Conservation (phyloP, 495 filamentous ascomycete genomes). For the Penicillium crystallinum region DNA sequence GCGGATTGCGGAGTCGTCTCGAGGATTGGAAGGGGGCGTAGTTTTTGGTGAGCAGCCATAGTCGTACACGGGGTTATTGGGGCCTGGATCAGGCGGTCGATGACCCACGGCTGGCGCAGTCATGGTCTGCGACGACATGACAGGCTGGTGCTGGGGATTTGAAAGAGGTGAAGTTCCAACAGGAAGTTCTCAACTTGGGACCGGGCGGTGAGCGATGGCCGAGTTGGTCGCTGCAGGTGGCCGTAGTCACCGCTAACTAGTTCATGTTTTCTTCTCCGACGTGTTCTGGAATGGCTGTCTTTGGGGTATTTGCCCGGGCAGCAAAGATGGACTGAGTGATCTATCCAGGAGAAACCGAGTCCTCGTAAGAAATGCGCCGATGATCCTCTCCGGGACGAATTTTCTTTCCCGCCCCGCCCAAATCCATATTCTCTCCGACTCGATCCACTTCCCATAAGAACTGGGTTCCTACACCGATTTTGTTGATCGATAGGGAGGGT, state of each 20-base stretch:
- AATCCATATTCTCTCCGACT: conserved; percentile 13
- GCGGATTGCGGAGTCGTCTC: conserved; percentile 45
- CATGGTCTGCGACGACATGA: conserved; percentile 56
- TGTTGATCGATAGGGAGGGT: not conserved
- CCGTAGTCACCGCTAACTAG: conserved; percentile 14
- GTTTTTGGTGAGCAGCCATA: conserved; percentile 34
- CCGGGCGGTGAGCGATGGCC: conserved; percentile 32
- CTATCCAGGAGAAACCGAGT: not conserved
- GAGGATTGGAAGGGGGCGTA: conserved; percentile 30
- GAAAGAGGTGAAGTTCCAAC: conserved; percentile 23
- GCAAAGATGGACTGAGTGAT: too few relatives aligned
- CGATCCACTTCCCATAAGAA: conserved; percentile 21
- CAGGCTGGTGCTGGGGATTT: conserved; percentile 29
- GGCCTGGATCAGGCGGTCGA: conserved; percentile 45
- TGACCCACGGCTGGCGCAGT: conserved; percentile 50
- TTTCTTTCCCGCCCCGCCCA: conserved; percentile 30
- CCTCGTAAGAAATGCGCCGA: conserved; percentile 4
- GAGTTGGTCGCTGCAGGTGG: conserved; percentile 21
- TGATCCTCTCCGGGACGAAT: conserved; percentile 25
- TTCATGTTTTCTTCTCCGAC: conserved; percentile 13
- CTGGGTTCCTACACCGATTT: conserved; percentile 22
- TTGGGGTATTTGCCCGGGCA: too few relatives aligned
- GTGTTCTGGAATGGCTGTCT: too few relatives aligned
- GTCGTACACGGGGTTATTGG: conserved; percentile 38
- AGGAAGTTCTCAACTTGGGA: conserved; percentile 26